phyloP scores from a whole-genome alignment of 306 rosid genomes.

The Pyrus bretschneideri region DNA sequence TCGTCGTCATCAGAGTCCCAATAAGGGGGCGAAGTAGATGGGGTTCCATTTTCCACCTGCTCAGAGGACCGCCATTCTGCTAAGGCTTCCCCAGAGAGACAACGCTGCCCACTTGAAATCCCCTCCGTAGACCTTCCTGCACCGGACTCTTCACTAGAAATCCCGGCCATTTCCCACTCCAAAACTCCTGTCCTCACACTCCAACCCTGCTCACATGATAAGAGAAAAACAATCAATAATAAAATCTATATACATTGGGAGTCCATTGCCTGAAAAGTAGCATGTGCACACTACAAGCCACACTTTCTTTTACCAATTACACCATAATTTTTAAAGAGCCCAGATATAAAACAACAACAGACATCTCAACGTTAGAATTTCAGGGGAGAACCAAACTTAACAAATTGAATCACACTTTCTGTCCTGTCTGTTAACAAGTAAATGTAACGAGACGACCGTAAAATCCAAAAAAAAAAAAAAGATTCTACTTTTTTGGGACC shows the following conservation, averaged over 20 bases:
- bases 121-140: slow-evolving; percentile 69
- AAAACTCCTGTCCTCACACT: slow-evolving; percentile 32
- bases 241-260: slow-evolving; percentile 1
- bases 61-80: slow-evolving; percentile 97
- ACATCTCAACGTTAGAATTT: background rate
- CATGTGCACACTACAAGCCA: slow-evolving; percentile 2
- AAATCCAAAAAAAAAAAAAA: background rate
- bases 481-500: too few relatives aligned
- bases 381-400: background rate
- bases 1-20: slow-evolving; percentile 95
- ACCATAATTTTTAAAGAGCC: background rate
- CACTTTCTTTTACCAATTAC: background rate
- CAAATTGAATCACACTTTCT: slow-evolving; percentile 2
- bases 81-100: slow-evolving; percentile 82
- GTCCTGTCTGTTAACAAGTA: background rate
- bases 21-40: slow-evolving; percentile 91
- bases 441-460: background rate
- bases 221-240: slow-evolving; percentile 10
- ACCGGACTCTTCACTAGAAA: slow-evolving; percentile 66
- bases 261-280: slow-evolving; percentile 5
- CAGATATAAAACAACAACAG: background rate
- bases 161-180: slow-evolving; percentile 76
- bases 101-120: slow-evolving; percentile 65
- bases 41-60: slow-evolving; percentile 94
- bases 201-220: slow-evolving; percentile 30